Conservation (phyloP, 73 alveolate species). For the Effrenium voratum region DNA sequence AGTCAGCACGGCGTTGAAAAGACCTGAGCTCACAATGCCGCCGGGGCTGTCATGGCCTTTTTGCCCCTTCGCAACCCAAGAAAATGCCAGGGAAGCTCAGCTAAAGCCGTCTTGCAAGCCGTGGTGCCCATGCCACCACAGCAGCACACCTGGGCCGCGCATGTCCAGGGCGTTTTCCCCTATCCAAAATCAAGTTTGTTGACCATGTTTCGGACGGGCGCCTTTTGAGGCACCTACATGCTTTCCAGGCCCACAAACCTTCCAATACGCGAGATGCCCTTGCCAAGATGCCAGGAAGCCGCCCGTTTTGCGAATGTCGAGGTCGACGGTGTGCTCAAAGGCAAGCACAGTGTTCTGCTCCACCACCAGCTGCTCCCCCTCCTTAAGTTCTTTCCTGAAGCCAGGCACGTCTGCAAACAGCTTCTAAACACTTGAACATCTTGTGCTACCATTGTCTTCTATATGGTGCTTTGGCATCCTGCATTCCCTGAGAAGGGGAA, state of each 20-base stretch:
- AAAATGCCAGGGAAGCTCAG: background rate
- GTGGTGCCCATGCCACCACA: conserved; percentile 56
- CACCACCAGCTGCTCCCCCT: conserved; percentile 71
- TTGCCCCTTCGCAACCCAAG: too few species aligned
- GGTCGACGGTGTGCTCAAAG: conserved; percentile 59
- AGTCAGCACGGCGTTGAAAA: conserved; percentile 56
- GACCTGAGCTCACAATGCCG: conserved; percentile 20
- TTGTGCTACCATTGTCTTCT: background rate
- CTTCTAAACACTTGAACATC: too few species aligned
- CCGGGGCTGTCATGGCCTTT: too few species aligned
- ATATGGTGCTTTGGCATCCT: too few species aligned
- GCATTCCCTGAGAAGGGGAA: too few species aligned
- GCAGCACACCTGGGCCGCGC: conserved; percentile 71
- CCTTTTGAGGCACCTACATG: too few species aligned
- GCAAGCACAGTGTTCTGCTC: conserved; percentile 35
- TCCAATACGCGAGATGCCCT: background rate
- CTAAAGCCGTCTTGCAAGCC: background rate
- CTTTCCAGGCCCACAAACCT: background rate
- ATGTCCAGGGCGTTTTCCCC: too few species aligned
- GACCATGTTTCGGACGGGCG: too few species aligned
- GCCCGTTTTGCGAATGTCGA: conserved; percentile 50
- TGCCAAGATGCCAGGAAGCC: conserved; percentile 1
- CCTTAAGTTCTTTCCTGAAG: conserved; percentile 39
- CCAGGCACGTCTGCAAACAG: background rate
- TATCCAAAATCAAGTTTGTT: too few species aligned